Conservation (phyloP, 306 rosid genomes). For the Casuarina glauca region DNA sequence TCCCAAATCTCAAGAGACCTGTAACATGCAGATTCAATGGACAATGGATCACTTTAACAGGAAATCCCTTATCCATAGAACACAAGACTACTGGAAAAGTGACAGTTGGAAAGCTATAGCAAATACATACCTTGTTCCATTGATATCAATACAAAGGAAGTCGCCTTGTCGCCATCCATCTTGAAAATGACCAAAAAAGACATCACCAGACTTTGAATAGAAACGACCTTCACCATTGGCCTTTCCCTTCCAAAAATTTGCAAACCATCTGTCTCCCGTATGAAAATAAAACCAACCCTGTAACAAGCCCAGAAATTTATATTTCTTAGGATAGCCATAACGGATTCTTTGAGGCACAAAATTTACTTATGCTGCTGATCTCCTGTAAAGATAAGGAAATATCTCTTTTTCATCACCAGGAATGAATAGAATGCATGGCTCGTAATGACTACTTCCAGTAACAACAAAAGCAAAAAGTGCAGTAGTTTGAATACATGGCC, state of each 20-base stretch:
- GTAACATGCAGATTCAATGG: constrained; percentile 20
- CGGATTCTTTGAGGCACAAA: too few relatives aligned
- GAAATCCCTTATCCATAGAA: background rate
- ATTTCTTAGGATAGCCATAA: background rate
- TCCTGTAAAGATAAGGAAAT: background rate
- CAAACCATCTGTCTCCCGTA: constrained; percentile 89
- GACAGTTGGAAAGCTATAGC: background rate
- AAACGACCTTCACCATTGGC: constrained; percentile 96
- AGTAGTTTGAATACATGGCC: background rate
- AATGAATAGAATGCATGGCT: background rate
- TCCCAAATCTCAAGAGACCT: constrained; percentile 78
- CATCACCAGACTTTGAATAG: constrained; percentile 81
- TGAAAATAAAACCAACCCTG: constrained; percentile 97
- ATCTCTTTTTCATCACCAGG: background rate
- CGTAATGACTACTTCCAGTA: background rate
- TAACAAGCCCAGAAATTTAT: constrained; percentile 16
- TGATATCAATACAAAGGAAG: constrained; percentile 74
- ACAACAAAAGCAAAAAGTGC: background rate
- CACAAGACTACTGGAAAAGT: background rate
- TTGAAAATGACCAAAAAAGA: constrained; percentile 81
- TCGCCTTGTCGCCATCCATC: constrained; percentile 92
- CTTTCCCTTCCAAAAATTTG: constrained; percentile 98
- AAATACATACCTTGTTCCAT: constrained; percentile 63
- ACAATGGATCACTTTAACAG: constrained; percentile 3
- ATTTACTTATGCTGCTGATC: background rate